Percentiles rank a stretch among this genome's conserved stretches.
Conservation (phyloP, 73 alveolate species). For the Uronychia binucleata region DNA sequence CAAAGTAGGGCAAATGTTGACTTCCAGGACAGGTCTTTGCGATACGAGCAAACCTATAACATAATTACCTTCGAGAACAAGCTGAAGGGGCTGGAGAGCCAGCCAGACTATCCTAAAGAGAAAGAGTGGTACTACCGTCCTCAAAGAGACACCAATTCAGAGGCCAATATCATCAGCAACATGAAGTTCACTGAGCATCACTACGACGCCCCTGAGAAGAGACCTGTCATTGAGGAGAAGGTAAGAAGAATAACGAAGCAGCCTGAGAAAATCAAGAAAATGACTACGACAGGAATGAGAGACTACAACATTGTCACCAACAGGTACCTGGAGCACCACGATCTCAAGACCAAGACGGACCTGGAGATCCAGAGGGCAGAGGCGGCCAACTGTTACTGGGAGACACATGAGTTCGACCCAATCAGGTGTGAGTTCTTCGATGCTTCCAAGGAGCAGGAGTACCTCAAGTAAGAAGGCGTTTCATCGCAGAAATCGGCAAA, state of each 20-base stretch:
- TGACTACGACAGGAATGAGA: slow-evolving; percentile 68
- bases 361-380: slow-evolving; percentile 75
- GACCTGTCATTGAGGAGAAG: slow-evolving; percentile 66
- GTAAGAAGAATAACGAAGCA: neutral
- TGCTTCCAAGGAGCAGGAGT: slow-evolving; percentile 79
- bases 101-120: slow-evolving; percentile 89
- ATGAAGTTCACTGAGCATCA: slow-evolving; percentile 79
- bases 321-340: slow-evolving; percentile 79
- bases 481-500: slow-evolving; percentile 25
- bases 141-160: slow-evolving; percentile 46
- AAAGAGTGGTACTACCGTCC: slow-evolving; percentile 69
- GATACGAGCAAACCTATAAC: slow-evolving; percentile 89
- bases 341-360: slow-evolving; percentile 78
- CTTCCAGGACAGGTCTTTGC: slow-evolving; percentile 70
- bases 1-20: slow-evolving; percentile 23
- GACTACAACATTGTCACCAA: slow-evolving; percentile 89
- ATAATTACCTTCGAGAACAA: slow-evolving; percentile 87
- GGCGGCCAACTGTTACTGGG: slow-evolving; percentile 90
- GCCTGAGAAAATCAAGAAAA: slow-evolving; percentile 50
- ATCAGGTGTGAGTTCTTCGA: slow-evolving; percentile 77
- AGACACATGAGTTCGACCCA: slow-evolving; percentile 88
- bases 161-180: slow-evolving; percentile 80
- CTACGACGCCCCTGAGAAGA: slow-evolving; percentile 85
- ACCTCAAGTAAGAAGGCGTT: neutral
- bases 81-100: slow-evolving; percentile 89